Conservation (phyloP, 164 flowering plant species). For the Macadamia integrifolia region DNA sequence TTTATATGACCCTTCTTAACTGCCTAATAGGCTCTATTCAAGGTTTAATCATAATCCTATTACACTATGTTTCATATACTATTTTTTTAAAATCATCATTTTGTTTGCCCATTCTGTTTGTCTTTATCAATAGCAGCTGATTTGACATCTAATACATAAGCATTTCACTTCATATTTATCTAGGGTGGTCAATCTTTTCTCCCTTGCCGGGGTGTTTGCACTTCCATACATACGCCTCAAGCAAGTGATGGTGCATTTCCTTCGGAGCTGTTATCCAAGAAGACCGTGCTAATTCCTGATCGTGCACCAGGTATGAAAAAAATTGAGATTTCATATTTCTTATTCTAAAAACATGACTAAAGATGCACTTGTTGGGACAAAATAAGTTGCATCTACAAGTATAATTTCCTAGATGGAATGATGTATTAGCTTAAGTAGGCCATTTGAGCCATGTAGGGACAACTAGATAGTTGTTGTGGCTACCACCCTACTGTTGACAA, state of each 20-base stretch:
- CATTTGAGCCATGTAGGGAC: no score
- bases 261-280: constrained; percentile 45
- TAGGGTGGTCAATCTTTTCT: constrained; percentile 21
- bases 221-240: constrained; percentile 48
- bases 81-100: background rate
- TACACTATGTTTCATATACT: background rate
- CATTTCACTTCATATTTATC: background rate
- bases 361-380: no score
- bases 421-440: no score
- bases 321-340: no score
- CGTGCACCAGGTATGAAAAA: constrained; percentile 46
- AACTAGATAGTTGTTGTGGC: no score
- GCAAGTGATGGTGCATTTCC: constrained; percentile 51
- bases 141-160: background rate
- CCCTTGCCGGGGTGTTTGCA: constrained; percentile 33
- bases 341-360: no score
- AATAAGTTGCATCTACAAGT: no score
- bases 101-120: background rate
- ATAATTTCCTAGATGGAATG: no score
- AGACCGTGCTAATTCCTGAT: constrained; percentile 38
- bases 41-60: background rate
- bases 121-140: background rate
- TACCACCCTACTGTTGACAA: no score
- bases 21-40: no score
- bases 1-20: background rate